Percentiles rank a stretch among this genome's conserved stretches.
These are phyloP conservation scores for Nothophaeocryptopus gaeumannii DNA, from an alignment of 2,329 filamentous ascomycete species.

Conservation along the genomic window DNA sequence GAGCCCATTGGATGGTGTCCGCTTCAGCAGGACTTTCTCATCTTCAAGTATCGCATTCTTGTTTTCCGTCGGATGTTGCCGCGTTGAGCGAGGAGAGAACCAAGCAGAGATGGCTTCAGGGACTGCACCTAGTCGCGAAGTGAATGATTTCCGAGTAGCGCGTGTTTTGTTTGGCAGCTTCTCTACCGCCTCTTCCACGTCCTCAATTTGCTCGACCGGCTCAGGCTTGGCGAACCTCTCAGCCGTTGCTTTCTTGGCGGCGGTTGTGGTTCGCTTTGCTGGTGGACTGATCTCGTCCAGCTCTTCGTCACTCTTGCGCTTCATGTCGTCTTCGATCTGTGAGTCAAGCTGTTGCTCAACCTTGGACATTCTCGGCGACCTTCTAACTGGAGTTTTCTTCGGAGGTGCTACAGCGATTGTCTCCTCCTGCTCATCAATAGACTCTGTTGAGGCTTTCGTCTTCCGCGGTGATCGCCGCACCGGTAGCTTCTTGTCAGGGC, in stretches of 20 bases:
- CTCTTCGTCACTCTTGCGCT: not conserved
- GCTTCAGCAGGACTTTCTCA: constrained; percentile 6
- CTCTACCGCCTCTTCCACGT: not conserved
- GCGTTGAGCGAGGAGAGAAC: constrained; percentile 34
- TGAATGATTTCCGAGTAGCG: constrained; percentile 25
- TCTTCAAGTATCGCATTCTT: constrained; percentile 1
- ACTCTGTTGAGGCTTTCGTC: constrained; percentile 4
- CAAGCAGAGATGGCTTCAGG: constrained; percentile 37
- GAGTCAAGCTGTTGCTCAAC: not conserved
- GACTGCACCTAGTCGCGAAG: constrained; percentile 31
- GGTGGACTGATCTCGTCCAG: constrained; percentile 1
- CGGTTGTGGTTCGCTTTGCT: not conserved
- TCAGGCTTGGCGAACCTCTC: not conserved
- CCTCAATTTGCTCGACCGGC: not conserved
- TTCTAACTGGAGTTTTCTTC: not conserved
- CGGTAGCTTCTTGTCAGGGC: constrained; percentile 8
- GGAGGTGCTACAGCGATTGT: not conserved
- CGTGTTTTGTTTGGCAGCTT: constrained; percentile 15
- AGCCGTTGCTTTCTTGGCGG: not conserved
- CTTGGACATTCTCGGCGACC: constrained; percentile 1
- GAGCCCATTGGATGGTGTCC: constrained; percentile 8
- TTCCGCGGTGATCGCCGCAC: constrained; percentile 14
- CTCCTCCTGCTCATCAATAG: not conserved
- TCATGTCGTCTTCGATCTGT: constrained; percentile 2
- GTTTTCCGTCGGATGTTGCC: constrained; percentile 9